phyloP scores from a whole-genome alignment of 306 rosid genomes.

The Adenanthera pavonina region DNA sequence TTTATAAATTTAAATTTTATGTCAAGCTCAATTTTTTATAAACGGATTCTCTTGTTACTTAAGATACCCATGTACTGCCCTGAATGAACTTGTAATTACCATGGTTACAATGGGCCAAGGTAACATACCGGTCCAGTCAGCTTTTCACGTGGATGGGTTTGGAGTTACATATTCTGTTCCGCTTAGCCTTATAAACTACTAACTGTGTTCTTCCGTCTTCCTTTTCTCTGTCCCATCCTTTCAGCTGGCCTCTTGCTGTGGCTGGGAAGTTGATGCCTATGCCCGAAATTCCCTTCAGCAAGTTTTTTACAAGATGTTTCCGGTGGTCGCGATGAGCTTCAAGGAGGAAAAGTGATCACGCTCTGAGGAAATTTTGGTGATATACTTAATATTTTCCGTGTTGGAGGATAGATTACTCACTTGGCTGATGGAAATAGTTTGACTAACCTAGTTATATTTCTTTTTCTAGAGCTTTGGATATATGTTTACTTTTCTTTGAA shows the following conservation, averaged over 20 bases:
- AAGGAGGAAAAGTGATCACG: constrained; percentile 5
- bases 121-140: background rate
- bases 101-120: background rate
- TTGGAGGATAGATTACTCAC: background rate
- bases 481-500: constrained; percentile 20
- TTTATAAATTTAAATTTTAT: background rate
- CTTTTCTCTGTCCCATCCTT: background rate
- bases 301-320: background rate
- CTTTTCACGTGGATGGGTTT: background rate
- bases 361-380: background rate
- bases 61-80: no score
- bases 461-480: background rate
- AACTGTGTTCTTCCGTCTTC: background rate
- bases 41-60: background rate
- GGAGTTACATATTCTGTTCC: background rate
- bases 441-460: background rate
- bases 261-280: constrained; percentile 79
- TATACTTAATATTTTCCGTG: background rate
- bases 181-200: background rate
- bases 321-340: background rate
- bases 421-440: background rate
- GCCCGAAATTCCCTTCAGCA: constrained; percentile 46
- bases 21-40: background rate
- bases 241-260: constrained; percentile 95
- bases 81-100: background rate